Conservation (phyloP, 352 stramenopile genomes). For the Globisporangium emineosum region DNA sequence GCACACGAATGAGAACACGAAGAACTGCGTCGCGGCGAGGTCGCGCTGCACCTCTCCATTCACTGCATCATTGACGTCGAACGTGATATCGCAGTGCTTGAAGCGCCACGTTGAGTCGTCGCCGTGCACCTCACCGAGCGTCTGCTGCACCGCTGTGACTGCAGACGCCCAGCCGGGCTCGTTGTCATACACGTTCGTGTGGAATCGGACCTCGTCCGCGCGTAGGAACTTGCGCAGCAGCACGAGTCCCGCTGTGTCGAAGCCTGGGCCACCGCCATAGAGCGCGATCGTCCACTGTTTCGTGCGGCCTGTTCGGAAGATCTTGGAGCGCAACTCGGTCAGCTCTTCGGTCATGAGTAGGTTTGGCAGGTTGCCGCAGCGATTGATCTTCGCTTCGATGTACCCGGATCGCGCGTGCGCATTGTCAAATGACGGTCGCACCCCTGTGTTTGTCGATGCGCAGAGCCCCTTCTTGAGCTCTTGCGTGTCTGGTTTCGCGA, state of each 20-base stretch:
- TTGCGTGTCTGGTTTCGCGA: slow-evolving; percentile 37
- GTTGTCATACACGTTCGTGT: slow-evolving; percentile 68
- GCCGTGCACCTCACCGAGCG: slow-evolving; percentile 26
- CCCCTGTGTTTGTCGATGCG: slow-evolving; percentile 59
- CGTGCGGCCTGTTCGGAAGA: slow-evolving; percentile 29
- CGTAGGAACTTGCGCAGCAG: slow-evolving; percentile 58
- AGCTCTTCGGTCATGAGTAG: slow-evolving; percentile 54
- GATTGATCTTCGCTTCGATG: slow-evolving; percentile 66
- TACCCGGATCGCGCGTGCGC: slow-evolving; percentile 55
- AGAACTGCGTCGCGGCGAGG: slow-evolving; percentile 33
- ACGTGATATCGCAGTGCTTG: slow-evolving; percentile 59
- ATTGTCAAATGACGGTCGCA: slow-evolving; percentile 64
- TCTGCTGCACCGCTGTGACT: slow-evolving; percentile 29
- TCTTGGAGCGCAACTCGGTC: slow-evolving; percentile 38
- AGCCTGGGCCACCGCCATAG: slow-evolving; percentile 61
- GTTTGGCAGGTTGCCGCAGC: slow-evolving; percentile 61
- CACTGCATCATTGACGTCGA: slow-evolving; percentile 30
- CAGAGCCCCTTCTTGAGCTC: slow-evolving; percentile 56
- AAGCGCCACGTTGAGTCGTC: slow-evolving; percentile 33
- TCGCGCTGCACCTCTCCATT: slow-evolving; percentile 34
- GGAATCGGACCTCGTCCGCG: slow-evolving; percentile 37
- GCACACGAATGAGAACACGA: slow-evolving; percentile 73
- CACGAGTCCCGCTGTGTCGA: slow-evolving; percentile 48
- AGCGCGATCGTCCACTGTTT: slow-evolving; percentile 27
- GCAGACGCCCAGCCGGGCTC: slow-evolving; percentile 54